phyloP scores from a whole-genome alignment of 2,329 filamentous ascomycete genomes.

The Penicillium sp. region DNA sequence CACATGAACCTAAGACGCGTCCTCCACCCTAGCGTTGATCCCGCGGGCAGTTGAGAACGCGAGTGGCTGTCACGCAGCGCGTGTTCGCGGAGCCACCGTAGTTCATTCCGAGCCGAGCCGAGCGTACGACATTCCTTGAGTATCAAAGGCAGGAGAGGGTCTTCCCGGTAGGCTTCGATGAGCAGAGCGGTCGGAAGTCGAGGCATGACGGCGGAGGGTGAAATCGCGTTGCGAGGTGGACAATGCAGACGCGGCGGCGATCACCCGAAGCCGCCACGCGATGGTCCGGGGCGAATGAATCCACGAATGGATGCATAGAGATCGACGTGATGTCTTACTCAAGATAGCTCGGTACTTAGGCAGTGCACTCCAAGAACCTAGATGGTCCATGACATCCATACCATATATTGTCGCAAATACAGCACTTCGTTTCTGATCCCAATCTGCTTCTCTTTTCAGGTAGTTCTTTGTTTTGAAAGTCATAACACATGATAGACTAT shows the following conservation, averaged over 20 bases:
- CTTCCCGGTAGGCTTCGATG: slow-evolving; percentile 33
- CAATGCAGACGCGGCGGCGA: slow-evolving; percentile 1
- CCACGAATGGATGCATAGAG: no score
- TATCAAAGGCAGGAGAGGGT: slow-evolving; percentile 42
- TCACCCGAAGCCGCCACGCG: background rate
- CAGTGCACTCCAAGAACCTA: no score
- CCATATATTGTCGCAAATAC: no score
- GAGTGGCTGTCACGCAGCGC: slow-evolving; percentile 23
- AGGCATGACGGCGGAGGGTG: slow-evolving; percentile 42
- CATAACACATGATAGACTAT: no score
- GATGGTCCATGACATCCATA: no score
- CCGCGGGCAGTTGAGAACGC: background rate
- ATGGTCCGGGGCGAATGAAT: no score
- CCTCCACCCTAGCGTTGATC: slow-evolving; percentile 25
- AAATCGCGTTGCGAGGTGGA: background rate
- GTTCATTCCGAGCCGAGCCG: slow-evolving; percentile 45
- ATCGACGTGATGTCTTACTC: no score
- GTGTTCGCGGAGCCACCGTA: slow-evolving; percentile 48
- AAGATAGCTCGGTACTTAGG: no score
- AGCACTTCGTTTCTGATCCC: no score
- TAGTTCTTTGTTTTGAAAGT: no score
- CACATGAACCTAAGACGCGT: slow-evolving; percentile 40
- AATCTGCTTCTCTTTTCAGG: no score
- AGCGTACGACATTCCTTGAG: slow-evolving; percentile 47
- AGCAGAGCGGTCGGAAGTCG: slow-evolving; percentile 41